Evolutionary conservation across 805 yeast species (phyloP), one percentile per base, ranked within the genome.

Genomic region (Lachancea meyersii): DNA sequence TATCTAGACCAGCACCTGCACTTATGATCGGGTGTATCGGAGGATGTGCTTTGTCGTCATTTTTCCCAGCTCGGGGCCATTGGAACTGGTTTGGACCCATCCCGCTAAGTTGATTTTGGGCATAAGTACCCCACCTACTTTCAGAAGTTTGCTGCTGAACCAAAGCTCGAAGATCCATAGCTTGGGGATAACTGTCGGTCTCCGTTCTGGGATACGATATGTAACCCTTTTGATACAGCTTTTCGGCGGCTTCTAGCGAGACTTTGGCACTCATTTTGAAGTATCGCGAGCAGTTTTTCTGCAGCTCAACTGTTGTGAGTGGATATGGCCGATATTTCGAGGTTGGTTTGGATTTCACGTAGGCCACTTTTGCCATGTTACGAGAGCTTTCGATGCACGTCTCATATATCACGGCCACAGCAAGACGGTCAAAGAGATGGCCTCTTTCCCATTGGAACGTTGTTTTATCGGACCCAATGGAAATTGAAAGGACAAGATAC

Each of bases 161-260:
- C 2, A 87, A 61, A 1, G 65, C 64, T 42, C 67, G 67, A 38
- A 93, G 68, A 55, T 93, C 86, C 84, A 89, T 86, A 1, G 72
- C 70, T 0, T 67, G 62, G 2, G 95, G 96, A 54, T 85, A 94
- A 19, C 66, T 74, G 60, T 93, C 97, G 0, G 99, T 93, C 58
- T 93, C 99, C 0, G 99, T 93, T 70, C 99, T 82, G 3, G 99
- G 99, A 59, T 93, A 93, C 0, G 97, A 88, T 1, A 93, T 70
- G 55, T 78, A 86, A 0, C 98, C 98, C 37, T 74, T 70, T 45
- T 83, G 88, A 60, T 93, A 93, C 19, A 93, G 70, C 49, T 76
- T 76, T 62, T 93, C 98, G 0, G 99, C 98, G 0, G 71, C 64
- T 20, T 75, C 77, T 53, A 93, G 67, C 2, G 96, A 79, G 37